These are phyloP conservation scores for Scheffersomyces segobiensis DNA, from an alignment of 1,139 yeast genomes.

Conservation along the genomic window DNA sequence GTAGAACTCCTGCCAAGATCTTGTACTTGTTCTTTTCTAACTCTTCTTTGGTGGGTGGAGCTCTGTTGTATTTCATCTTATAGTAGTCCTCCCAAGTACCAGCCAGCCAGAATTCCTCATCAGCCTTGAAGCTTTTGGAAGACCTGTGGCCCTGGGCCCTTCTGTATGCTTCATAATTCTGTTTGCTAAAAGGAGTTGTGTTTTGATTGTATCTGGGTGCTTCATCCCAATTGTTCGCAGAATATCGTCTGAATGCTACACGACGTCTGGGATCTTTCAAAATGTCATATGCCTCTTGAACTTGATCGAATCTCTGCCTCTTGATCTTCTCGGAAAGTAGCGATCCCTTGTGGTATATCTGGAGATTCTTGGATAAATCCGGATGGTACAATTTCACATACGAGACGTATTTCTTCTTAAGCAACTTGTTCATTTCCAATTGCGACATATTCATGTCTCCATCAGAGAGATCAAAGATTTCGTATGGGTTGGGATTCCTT, in stretches of 20 bases:
- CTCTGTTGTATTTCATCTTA: conserved; percentile 37
- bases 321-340: conserved; percentile 40
- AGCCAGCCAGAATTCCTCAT: conserved; percentile 61
- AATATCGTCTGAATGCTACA: conserved; percentile 31
- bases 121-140: conserved; percentile 31
- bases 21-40: conserved; percentile 46
- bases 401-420: conserved; percentile 59
- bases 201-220: conserved; percentile 6
- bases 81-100: conserved; percentile 75
- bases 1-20: conserved; percentile 44
- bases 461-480: conserved; percentile 53
- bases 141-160: conserved; percentile 41
- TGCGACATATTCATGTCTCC: conserved; percentile 20
- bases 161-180: conserved; percentile 28
- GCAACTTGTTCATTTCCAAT: conserved; percentile 37
- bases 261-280: conserved; percentile 56
- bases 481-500: conserved; percentile 71
- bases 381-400: conserved; percentile 88
- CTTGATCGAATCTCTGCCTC: conserved; percentile 62
- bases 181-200: conserved; percentile 9
- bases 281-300: conserved; percentile 74
- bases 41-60: conserved; percentile 45
- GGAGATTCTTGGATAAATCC: conserved; percentile 49
- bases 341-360: conserved; percentile 27
- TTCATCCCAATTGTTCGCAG: conserved; percentile 28